Base-by-base conservation (phyloP, 202 grass and related monocot genomes). In the Zizania palustris region DNA sequence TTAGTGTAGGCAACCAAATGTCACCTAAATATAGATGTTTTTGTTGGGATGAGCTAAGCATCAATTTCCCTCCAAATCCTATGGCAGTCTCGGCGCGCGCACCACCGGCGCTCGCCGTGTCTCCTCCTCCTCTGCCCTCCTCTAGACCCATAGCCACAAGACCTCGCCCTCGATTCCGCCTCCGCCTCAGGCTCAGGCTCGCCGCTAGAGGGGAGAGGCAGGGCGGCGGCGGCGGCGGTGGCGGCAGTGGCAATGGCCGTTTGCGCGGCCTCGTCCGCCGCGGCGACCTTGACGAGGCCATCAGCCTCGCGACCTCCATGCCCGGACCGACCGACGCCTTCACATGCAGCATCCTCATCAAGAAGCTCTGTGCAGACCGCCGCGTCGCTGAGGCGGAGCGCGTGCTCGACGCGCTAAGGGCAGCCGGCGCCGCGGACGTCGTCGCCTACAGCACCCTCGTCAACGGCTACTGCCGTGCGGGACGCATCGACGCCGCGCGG, bases 391-490 rank as follows among this genome's bases (percentile, higher is more conserved):
- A 45, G 11, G 64, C 18, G 5, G 64, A 67, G 64, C 64, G 64
- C 19, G 41, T 67, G 64, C 40, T 67, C 0, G 41, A 14, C 18
- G 64, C 41, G 9, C 40, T 66, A n/a, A 5, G 4, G 37, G 9
- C 63, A 4, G 4, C 4, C 7, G 61, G 37, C 61, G 7, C 40
- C 64, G 41, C 40, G 4, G 18, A 43, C 19, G 40, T 45, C 40
- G 18, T 67, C n/a, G 18, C 64, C 9, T 45, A 67, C 64, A 67
- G 18, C 64, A 67, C 64, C 64, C 62, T 65, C 62, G 37, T 65
- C 62, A 19, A 41, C 15, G 62, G 62, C 0, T 65, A 65, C 62
- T 65, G 37, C 37, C 37, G 62, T 4, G 16, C 16, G 4, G 62
- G 37, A 1, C 16, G 62, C 4, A 18, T 64, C 62, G 37, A 19